Conservation (phyloP, 495 filamentous ascomycete species). For the Haplographium delicatum region DNA sequence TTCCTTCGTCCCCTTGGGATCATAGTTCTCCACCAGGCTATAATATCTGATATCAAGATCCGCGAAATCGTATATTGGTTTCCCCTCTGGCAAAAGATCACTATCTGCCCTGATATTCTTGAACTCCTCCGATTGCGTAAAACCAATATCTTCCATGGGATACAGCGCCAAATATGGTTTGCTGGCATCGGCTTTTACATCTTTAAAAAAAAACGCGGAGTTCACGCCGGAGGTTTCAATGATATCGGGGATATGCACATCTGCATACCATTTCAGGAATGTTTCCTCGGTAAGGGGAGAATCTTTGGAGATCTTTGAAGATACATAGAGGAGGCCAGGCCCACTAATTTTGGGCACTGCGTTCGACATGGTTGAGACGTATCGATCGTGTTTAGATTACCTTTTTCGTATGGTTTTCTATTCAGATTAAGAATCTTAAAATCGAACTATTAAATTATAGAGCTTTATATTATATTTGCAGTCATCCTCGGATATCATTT, state of each 20-base stretch:
- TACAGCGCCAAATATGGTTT: constrained; percentile 27
- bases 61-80: constrained; percentile 24
- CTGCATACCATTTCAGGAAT: constrained; percentile 28
- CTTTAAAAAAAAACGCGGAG: constrained; percentile 23
- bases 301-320: background rate
- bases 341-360: too few species aligned
- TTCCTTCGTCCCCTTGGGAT: too few species aligned
- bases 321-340: too few species aligned
- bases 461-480: too few species aligned
- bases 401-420: too few species aligned
- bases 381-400: too few species aligned
- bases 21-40: constrained; percentile 17
- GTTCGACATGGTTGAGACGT: too few species aligned
- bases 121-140: constrained; percentile 26
- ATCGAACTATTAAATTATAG: too few species aligned
- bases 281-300: background rate
- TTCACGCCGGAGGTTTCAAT: constrained; percentile 26
- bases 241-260: constrained; percentile 30
- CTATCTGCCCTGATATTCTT: constrained; percentile 26
- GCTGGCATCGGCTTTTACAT: constrained; percentile 16
- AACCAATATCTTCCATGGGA: constrained; percentile 27
- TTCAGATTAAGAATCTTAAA: too few species aligned
- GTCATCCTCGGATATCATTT: too few species aligned
- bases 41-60: constrained; percentile 26
- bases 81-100: constrained; percentile 22